Conservation (phyloP, 768 basidiomycete species). For the Termitomyces sp. region DNA sequence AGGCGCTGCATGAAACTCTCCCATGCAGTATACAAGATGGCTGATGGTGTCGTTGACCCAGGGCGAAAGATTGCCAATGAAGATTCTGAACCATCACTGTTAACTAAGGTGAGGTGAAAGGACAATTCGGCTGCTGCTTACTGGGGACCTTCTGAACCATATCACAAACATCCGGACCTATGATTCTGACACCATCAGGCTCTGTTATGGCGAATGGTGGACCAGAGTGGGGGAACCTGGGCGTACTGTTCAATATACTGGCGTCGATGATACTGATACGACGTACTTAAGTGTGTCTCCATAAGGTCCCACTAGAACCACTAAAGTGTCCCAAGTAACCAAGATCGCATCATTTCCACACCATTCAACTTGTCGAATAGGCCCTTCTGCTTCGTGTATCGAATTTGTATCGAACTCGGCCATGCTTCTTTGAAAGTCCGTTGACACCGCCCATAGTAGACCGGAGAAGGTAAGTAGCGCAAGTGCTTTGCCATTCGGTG, state of each 20-base stretch:
- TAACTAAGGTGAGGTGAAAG: not conserved
- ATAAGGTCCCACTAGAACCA: conserved; percentile 87
- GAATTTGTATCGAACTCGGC: conserved; percentile 79
- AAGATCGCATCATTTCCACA: conserved; percentile 95
- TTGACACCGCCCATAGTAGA: conserved; percentile 89
- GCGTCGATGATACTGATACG: not conserved
- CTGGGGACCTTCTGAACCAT: conserved; percentile 93
- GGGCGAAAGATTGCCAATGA: conserved; percentile 85
- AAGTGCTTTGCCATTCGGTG: conserved; percentile 91
- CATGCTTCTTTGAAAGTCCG: conserved; percentile 85
- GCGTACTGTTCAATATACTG: conserved; percentile 6
- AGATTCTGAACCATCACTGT: conserved; percentile 47
- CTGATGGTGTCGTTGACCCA: conserved; percentile 87
- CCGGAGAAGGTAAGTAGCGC: conserved; percentile 75
- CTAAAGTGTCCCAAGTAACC: conserved; percentile 75
- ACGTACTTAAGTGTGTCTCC: conserved; percentile 83
- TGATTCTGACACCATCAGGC: conserved; percentile 83
- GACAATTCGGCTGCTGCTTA: conserved; percentile 28
- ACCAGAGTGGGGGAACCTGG: conserved; percentile 78
- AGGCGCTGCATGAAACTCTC: conserved; percentile 78
- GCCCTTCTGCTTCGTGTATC: conserved; percentile 51
- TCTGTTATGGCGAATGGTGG: conserved; percentile 80
- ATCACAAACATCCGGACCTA: conserved; percentile 78
- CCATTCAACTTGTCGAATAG: conserved; percentile 80
- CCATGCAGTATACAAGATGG: conserved; percentile 91